A percentile compares a stretch with the other conserved stretches of the same genome.
Evolutionary conservation across 345 rosid species (phyloP).

Genomic region (Arabis alpina): DNA sequence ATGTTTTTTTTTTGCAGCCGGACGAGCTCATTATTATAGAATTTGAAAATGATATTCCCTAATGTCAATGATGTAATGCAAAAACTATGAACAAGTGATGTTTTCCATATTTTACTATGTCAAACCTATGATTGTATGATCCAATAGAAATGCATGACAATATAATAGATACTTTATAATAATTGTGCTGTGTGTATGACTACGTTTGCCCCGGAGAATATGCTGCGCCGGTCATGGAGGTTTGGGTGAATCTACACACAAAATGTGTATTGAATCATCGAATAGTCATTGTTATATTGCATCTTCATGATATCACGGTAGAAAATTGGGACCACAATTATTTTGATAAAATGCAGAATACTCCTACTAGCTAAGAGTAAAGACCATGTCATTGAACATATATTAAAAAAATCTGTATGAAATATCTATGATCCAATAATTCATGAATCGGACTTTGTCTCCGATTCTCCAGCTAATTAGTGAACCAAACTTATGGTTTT

Average conservation of each 20-base stretch:
- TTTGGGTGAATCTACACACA: slow-evolving; percentile 25
- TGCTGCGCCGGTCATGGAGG: slow-evolving; percentile 3
- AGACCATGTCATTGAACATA: not conserved
- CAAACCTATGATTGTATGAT: not conserved
- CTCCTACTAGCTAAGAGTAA: not conserved
- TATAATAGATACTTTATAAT: not conserved
- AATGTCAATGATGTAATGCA: not conserved
- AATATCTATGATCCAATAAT: slow-evolving; percentile 2
- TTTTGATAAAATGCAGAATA: not conserved
- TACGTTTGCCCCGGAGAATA: not conserved
- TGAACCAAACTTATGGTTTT: not conserved
- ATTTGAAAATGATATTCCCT: no score
- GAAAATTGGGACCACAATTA: slow-evolving; percentile 1
- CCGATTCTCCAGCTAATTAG: not conserved
- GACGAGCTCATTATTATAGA: no score
- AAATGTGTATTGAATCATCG: slow-evolving; percentile 1
- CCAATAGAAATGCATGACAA: not conserved
- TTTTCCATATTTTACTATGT: not conserved
- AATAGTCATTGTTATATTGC: not conserved
- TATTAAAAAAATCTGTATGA: not conserved
- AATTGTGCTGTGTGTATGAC: slow-evolving; percentile 5
- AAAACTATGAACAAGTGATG: slow-evolving; percentile 23
- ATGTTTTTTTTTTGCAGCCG: no score
- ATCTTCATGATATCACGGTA: slow-evolving; percentile 8
- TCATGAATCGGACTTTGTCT: slow-evolving; percentile 5